Base-by-base conservation (phyloP, 2,329 filamentous ascomycete genomes). In the Kalmusia sp. region DNA sequence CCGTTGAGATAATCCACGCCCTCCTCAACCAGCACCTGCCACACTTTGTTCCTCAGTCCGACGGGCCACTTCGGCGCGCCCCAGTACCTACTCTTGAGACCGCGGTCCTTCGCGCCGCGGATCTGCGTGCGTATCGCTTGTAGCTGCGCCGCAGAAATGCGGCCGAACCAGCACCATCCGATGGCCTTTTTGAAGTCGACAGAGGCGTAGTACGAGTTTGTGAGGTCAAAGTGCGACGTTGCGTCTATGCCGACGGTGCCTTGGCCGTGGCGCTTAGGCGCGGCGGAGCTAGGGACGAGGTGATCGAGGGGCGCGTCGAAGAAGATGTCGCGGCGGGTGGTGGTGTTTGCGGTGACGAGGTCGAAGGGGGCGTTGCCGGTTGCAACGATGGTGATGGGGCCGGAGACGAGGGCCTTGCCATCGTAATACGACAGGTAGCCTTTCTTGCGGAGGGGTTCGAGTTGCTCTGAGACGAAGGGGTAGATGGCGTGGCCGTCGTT, bases 201-300 rank as follows among this genome's bases (percentile, higher is more conserved):
- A 41, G 83, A 87, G 15, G 87, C 85, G 69, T 90, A 91, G 72
- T 85, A 87, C 3, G 85, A 88, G 68, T 89, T 91, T 15, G 75
- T 73, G 0, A 70, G 69, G 57, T 77, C 74, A 24, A 77, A 72
- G 2, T 63, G 64, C 27, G 76, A 73, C 3, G 68, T 55, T 2
- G 64, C 62, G 1, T 71, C 62, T 35, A 76, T 74, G 45, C 76
- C 76, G 45, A 78, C 75, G 14, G 72, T 69, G 49, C 80, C 82
- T 69, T 84, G 81, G 21, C 79, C 77, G 7, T 54, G 40, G 25
- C 46, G 50, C 21, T 46, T 51, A 31, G 17, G 21, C 15, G 34
- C 30, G 34, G 25, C 8, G 14, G 43, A 17, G 14, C 30, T 12
- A 11, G 35, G 33, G 41, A 37, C 54, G 35, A 21, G 40, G 17